phyloP scores from a whole-genome alignment of 495 filamentous ascomycete genomes.

The Aspergillus taichungensis region DNA sequence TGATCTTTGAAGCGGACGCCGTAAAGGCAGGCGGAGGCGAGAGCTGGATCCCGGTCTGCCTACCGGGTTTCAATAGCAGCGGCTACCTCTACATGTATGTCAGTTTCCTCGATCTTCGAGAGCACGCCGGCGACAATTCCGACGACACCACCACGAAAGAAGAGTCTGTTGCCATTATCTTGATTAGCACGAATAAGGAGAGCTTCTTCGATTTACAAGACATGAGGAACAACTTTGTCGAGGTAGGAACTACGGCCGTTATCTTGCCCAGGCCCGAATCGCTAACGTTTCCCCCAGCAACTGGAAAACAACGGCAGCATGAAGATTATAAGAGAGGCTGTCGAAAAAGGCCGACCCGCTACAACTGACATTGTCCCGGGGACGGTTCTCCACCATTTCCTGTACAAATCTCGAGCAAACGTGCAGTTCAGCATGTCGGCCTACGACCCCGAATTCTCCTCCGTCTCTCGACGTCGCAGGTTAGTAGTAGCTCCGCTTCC shows the following conservation, averaged over 20 bases:
- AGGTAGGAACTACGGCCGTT: conserved; percentile 25
- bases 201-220: conserved; percentile 80
- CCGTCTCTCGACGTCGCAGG: conserved; percentile 56
- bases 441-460: conserved; percentile 62
- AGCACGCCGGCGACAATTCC: conserved; percentile 18
- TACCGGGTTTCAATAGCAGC: conserved; percentile 93
- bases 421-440: conserved; percentile 93
- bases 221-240: conserved; percentile 75
- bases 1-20: conserved; percentile 93
- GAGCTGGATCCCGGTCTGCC: conserved; percentile 94
- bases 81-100: conserved; percentile 99
- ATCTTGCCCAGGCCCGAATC: background rate
- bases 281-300: conserved; percentile 27
- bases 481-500: conserved; percentile 12
- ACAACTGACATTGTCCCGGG: conserved; percentile 70
- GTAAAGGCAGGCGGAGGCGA: conserved; percentile 86
- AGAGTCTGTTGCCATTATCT: conserved; percentile 78
- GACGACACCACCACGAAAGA: conserved; percentile 41
- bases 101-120: conserved; percentile 62
- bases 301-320: conserved; percentile 69
- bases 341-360: conserved; percentile 58
- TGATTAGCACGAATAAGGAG: conserved; percentile 89
- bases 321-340: conserved; percentile 62
- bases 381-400: conserved; percentile 75
- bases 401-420: conserved; percentile 88